phyloP scores from a whole-genome alignment of 1,139 yeast species.

The Scheffersomyces quercinus region DNA sequence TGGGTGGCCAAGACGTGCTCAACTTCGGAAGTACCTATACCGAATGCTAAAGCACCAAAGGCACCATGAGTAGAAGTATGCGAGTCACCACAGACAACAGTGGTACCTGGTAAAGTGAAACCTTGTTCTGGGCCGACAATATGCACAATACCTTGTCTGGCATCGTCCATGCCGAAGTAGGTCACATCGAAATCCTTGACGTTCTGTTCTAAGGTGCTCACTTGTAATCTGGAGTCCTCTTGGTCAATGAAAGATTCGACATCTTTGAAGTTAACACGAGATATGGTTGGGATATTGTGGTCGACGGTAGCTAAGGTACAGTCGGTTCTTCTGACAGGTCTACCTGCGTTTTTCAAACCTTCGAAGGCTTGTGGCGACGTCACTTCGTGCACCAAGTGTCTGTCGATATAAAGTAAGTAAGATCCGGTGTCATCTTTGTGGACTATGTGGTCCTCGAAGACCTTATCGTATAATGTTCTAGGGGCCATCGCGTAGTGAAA shows the following conservation, averaged over 20 bases:
- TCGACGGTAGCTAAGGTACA: slow-evolving; percentile 97
- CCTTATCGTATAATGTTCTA: slow-evolving; percentile 90
- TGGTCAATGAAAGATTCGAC: slow-evolving; percentile 84
- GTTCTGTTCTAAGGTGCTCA: slow-evolving; percentile 86
- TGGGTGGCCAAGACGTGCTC: slow-evolving; percentile 98
- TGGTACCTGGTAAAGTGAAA: slow-evolving; percentile 95
- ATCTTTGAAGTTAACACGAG: slow-evolving; percentile 73
- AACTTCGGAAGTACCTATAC: slow-evolving; percentile 98
- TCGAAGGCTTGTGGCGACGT: slow-evolving; percentile 99
- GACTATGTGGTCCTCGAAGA: slow-evolving; percentile 90
- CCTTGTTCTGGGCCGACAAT: slow-evolving; percentile 99
- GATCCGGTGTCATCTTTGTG: slow-evolving; percentile 88
- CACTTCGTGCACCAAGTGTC: slow-evolving; percentile 96
- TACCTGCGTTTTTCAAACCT: slow-evolving; percentile 83
- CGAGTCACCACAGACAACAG: slow-evolving; percentile 98
- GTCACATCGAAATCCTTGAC: slow-evolving; percentile 87
- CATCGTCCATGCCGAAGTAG: slow-evolving; percentile 91
- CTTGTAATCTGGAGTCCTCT: slow-evolving; percentile 90
- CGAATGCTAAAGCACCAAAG: slow-evolving; percentile 96
- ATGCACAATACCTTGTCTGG: slow-evolving; percentile 96
- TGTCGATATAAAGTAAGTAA: slow-evolving; percentile 82
- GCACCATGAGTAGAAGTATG: slow-evolving; percentile 99
- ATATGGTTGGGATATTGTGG: slow-evolving; percentile 93
- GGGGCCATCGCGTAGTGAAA: slow-evolving; percentile 29
- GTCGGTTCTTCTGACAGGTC: slow-evolving; percentile 87